phyloP scores from a whole-genome alignment of 2,329 filamentous ascomycete genomes.

The Domatiomyces globalis region DNA sequence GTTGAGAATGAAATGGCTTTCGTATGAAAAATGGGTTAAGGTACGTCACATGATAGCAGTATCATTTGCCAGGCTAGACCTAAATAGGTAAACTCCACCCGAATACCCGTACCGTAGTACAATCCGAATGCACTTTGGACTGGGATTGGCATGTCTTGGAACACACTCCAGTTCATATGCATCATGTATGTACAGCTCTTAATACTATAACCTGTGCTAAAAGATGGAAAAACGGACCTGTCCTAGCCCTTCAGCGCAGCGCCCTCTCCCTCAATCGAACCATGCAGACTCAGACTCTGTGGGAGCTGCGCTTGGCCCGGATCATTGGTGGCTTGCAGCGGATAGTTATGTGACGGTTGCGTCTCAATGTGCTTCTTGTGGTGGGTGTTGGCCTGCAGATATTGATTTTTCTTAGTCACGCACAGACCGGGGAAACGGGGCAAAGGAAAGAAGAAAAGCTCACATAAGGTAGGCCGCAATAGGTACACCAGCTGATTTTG shows the following conservation, averaged over 20 bases:
- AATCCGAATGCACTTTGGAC: not conserved
- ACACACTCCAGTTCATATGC: not conserved
- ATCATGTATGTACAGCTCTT: not conserved
- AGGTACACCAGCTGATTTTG: constrained; percentile 76
- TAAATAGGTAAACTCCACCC: not conserved
- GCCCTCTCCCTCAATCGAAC: constrained; percentile 16
- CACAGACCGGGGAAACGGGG: constrained; percentile 7
- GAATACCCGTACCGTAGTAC: not conserved
- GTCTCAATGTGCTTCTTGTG: constrained; percentile 74
- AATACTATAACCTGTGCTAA: not conserved
- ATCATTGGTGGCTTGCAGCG: constrained; percentile 50
- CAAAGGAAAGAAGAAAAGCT: constrained; percentile 25
- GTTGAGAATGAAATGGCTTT: not conserved
- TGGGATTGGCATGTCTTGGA: not conserved
- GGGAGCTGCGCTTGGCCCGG: constrained; percentile 44
- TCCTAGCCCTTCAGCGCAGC: constrained; percentile 13
- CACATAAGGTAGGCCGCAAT: constrained; percentile 90
- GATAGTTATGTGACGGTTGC: constrained; percentile 66
- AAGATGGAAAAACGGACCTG: not conserved
- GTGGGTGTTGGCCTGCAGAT: constrained; percentile 69
- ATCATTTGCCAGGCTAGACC: not conserved
- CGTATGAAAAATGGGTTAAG: not conserved
- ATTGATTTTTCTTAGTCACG: constrained; percentile 1
- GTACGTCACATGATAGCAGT: not conserved
- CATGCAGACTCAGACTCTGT: constrained; percentile 26